Evolutionary conservation across 768 basidiomycete genomes (phyloP).

Genomic region (Phaffia australis): DNA sequence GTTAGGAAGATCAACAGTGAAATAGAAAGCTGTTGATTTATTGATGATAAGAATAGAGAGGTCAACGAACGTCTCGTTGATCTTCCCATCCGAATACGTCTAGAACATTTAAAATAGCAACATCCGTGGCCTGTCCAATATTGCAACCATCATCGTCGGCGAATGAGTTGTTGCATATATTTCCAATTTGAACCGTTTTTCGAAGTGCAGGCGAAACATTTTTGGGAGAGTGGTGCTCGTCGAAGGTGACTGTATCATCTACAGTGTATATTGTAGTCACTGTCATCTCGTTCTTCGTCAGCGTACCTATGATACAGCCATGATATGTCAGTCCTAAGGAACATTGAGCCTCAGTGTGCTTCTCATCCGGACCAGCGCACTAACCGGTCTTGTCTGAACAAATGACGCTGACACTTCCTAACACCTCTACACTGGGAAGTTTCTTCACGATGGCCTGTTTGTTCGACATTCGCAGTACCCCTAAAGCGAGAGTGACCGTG

Average conservation of each 20-base stretch:
- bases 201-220: constrained; percentile 55
- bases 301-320: constrained; percentile 48
- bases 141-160: constrained; percentile 59
- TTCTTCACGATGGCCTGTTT: constrained; percentile 96
- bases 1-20: not conserved
- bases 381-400: constrained; percentile 92
- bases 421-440: constrained; percentile 81
- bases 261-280: constrained; percentile 79
- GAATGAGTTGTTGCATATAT: constrained; percentile 80
- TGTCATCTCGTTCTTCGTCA: constrained; percentile 94
- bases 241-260: constrained; percentile 64
- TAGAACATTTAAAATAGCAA: constrained; percentile 74
- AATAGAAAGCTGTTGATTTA: not conserved
- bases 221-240: constrained; percentile 40
- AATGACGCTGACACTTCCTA: constrained; percentile 92
- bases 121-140: constrained; percentile 86
- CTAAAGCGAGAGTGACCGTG: constrained; percentile 88
- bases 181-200: constrained; percentile 70
- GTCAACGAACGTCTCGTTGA: constrained; percentile 48
- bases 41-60: constrained; percentile 10
- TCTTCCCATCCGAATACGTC: constrained; percentile 57
- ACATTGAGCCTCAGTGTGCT: constrained; percentile 11
- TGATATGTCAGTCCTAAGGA: not conserved
- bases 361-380: constrained; percentile 25
- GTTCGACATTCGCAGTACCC: constrained; percentile 85